Conservation (phyloP, 176 grass and related monocot species). For the Bolboschoenus planiculmis region DNA sequence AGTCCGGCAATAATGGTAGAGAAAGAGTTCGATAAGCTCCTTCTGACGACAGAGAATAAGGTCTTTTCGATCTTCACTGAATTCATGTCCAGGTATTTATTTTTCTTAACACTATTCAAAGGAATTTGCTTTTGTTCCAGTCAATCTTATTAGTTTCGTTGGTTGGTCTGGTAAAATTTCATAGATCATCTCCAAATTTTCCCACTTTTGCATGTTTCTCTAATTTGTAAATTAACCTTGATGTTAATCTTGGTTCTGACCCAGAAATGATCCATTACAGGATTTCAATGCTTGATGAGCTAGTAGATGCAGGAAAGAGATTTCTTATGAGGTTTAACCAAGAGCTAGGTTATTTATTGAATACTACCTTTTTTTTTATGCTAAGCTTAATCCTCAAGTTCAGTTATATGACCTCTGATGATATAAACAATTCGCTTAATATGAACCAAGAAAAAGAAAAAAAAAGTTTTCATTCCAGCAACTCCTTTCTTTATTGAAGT, state of each 20-base stretch:
- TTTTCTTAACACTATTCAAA: background rate
- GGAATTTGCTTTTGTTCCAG: background rate
- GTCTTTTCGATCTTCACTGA: conserved; percentile 21
- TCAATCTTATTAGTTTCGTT: background rate
- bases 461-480: background rate
- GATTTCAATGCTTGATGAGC: conserved; percentile 44
- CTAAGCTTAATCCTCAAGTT: background rate
- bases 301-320: conserved; percentile 39
- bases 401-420: background rate
- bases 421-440: no score
- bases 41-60: background rate
- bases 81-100: conserved; percentile 39
- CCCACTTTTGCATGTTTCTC: background rate
- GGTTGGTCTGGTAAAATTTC: background rate
- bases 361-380: background rate
- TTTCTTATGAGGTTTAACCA: conserved; percentile 39
- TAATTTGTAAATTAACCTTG: background rate
- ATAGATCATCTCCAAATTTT: background rate
- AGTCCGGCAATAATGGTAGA: background rate
- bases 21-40: background rate
- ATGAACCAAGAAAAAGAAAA: background rate
- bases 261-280: conserved; percentile 20
- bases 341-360: conserved; percentile 37
- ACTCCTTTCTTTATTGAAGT: background rate
- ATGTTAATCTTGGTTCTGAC: background rate